These are phyloP conservation scores for Gentiana dahurica DNA, from an alignment of 257 asterid species.

Conservation along the genomic window DNA sequence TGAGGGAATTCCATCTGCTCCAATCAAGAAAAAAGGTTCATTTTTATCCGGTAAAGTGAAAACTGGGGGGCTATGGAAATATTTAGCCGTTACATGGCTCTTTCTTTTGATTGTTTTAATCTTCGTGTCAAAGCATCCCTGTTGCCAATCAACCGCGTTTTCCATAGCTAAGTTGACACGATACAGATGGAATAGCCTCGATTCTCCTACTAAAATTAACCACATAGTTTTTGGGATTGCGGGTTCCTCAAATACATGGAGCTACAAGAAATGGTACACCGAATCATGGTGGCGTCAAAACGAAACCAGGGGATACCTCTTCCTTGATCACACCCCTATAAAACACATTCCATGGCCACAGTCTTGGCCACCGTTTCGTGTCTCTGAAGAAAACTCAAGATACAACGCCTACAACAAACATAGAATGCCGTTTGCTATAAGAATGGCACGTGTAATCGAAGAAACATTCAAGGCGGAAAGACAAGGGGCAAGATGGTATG, in stretches of 20 bases:
- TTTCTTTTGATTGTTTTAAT: constrained; percentile 17
- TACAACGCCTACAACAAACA: constrained; percentile 11
- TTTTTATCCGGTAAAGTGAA: neutral
- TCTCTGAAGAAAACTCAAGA: constrained; percentile 13
- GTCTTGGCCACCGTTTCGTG: constrained; percentile 16
- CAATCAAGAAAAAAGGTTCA: constrained; percentile 7
- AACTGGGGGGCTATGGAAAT: constrained; percentile 19
- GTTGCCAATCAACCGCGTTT: constrained; percentile 24
- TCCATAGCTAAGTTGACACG: constrained; percentile 2
- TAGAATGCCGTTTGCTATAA: constrained; percentile 7
- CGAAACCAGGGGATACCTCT: constrained; percentile 19
- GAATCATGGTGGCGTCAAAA: constrained; percentile 32
- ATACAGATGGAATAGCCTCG: neutral
- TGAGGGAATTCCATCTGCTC: neutral
- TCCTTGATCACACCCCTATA: constrained; percentile 16
- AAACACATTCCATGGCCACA: constrained; percentile 21
- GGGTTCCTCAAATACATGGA: constrained; percentile 21
- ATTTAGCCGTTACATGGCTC: constrained; percentile 15
- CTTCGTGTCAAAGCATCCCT: constrained; percentile 23
- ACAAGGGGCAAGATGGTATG: constrained; percentile 25
- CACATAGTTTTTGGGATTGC: constrained; percentile 24
- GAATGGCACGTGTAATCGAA: constrained; percentile 14
- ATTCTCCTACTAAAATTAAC: constrained; percentile 18
- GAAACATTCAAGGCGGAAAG: constrained; percentile 14
- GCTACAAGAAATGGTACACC: constrained; percentile 10